Conservation (phyloP, 78 protist genomes). For the slime mould (Dictyostelium discoideum) region dicty_2.7 NC_007088.5:3847501-3848000, state of each 20-base stretch:
- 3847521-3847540: conserved; percentile 19
- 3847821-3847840: too few species aligned
- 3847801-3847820: too few species aligned
- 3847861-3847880: too few species aligned
- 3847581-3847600: neutral
- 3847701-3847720: neutral
- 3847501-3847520: conserved; percentile 15
- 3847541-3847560: neutral
- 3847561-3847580: neutral
- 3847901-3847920: too few species aligned
- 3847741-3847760: neutral
- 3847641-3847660: neutral
- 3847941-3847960: too few species aligned
- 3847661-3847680: neutral
- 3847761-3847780: neutral
- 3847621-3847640: neutral
- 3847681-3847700: neutral
- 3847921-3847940: too few species aligned
- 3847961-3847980: too few species aligned
- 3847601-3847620: neutral
- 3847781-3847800: too few species aligned
- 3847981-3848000: too few species aligned
- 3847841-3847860: neutral
- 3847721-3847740: neutral
- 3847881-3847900: too few species aligned